Evolutionary conservation across 148 eudicot species (phyloP).

Genomic region (Cornus controversa): DNA sequence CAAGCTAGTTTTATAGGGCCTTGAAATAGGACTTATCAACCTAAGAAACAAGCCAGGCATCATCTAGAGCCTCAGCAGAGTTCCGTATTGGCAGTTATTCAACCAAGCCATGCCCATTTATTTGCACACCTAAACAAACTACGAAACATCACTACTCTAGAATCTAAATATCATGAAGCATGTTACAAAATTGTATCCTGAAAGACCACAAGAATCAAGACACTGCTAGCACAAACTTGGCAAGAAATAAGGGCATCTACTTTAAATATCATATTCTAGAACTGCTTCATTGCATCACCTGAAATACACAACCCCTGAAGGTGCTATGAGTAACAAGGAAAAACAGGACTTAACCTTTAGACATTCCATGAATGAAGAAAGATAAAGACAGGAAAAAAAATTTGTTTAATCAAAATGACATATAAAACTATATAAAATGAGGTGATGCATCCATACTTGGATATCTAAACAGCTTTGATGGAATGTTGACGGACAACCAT

Average conservation of each 20-base stretch:
- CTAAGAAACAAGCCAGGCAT: too few relatives aligned
- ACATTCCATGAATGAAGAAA: background rate
- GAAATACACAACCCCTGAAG: background rate
- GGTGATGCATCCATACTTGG: conserved; percentile 45
- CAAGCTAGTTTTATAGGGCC: too few relatives aligned
- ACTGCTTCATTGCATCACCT: background rate
- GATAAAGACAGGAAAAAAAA: background rate
- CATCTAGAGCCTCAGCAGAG: too few relatives aligned
- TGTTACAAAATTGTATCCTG: too few relatives aligned
- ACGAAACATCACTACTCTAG: too few relatives aligned
- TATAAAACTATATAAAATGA: background rate
- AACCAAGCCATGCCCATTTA: too few relatives aligned
- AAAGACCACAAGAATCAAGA: background rate
- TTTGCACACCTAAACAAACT: too few relatives aligned
- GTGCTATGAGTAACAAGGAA: background rate
- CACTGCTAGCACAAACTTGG: background rate
- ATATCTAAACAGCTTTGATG: conserved; percentile 73
- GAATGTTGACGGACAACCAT: conserved; percentile 92
- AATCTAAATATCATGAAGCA: too few relatives aligned
- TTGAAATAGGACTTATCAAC: too few relatives aligned
- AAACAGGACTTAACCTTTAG: background rate
- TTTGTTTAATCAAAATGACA: background rate
- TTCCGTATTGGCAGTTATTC: too few relatives aligned
- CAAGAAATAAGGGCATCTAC: background rate
- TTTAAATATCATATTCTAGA: background rate